Evolutionary conservation across 2,329 filamentous ascomycete genomes (phyloP).

Genomic region (Aspergillus sp.): DNA sequence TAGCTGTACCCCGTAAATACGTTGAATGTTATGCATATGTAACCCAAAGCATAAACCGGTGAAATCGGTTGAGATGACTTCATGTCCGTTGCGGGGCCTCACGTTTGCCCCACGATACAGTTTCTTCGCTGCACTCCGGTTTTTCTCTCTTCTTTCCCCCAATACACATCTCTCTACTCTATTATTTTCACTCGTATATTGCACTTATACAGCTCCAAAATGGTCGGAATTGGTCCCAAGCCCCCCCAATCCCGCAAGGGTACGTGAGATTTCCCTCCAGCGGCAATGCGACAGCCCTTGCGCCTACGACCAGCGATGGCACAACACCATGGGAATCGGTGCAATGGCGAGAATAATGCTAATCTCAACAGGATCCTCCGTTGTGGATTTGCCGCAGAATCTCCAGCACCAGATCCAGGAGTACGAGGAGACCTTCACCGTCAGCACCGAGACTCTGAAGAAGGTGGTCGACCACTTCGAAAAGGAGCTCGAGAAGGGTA

Average conservation of each 20-base stretch:
- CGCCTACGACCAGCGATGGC: no score
- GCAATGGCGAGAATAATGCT: not conserved
- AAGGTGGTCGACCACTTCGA: slow-evolving; percentile 85
- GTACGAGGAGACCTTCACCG: slow-evolving; percentile 76
- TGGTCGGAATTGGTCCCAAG: slow-evolving; percentile 60
- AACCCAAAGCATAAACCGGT: not conserved
- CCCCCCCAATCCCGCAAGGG: slow-evolving; percentile 65
- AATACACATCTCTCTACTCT: not conserved
- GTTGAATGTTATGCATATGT: not conserved
- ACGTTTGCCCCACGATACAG: slow-evolving; percentile 20
- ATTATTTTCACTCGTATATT: not conserved
- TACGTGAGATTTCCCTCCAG: slow-evolving; percentile 39
- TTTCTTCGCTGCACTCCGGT: slow-evolving; percentile 12
- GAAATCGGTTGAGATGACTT: slow-evolving; percentile 4
- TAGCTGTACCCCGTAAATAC: not conserved
- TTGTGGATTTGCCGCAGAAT: slow-evolving; percentile 83
- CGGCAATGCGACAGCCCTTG: no score
- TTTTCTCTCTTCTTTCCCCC: slow-evolving; percentile 1
- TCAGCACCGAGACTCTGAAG: slow-evolving; percentile 75
- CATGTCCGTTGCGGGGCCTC: slow-evolving; percentile 1
- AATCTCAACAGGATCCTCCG: slow-evolving; percentile 57
- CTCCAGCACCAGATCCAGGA: slow-evolving; percentile 72
- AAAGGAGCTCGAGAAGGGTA: slow-evolving; percentile 77
- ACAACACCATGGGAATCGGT: not conserved
- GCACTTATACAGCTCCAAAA: slow-evolving; percentile 31